Base-by-base conservation (phyloP, 225 moss, liverwort and hornwort genomes). In the Polytrichum formosum region DNA sequence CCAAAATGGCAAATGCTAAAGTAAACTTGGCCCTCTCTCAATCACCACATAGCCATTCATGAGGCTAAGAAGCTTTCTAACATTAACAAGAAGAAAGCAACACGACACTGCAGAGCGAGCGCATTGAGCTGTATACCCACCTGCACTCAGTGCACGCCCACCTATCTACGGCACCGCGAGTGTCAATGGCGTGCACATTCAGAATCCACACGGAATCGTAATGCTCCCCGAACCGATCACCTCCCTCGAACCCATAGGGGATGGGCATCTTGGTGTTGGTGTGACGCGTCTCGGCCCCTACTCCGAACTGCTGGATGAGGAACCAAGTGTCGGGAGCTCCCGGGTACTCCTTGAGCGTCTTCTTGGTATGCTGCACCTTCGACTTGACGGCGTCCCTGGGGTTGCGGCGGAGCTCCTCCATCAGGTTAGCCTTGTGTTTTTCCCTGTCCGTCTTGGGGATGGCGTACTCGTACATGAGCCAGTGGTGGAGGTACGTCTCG, bases 381-480 rank as follows among this genome's bases (percentile, higher is more conserved):
- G 7, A 31, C 58, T 30, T 17, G 3, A 59, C 18, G 18, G 69
- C 53, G 22, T 54, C 66, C 46, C 6, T 65, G 8, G 19, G 53
- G 53, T 30, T 46, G 21, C 3, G 65, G 21, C 54, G 56, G 13
- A 76, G 66, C 30, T 71, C 56, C 20, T 5, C 61, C 70, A 76
- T 65, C 28, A 71, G 59, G 5, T 65, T 31, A 6, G 53, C 8
- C 71, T 71, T 66, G n/a, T 70, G 65, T 26, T 59, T 64, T 2
- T 61, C 70, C 25, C 60, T 30, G 8, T 28, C 60, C 2, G 18
- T 71, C 76, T 71, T 76, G 6, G 76, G 66, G 26, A 66, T 29
- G 19, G 76, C 71, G 22, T 76, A 76, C 66, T 76, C 71, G 5
- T 76, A 71, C 66, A 76, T 71, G 6, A 76, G 66, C 76, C 76